phyloP scores from a whole-genome alignment of 306 rosid species.

The Fragaria nilgerrensis region DNA sequence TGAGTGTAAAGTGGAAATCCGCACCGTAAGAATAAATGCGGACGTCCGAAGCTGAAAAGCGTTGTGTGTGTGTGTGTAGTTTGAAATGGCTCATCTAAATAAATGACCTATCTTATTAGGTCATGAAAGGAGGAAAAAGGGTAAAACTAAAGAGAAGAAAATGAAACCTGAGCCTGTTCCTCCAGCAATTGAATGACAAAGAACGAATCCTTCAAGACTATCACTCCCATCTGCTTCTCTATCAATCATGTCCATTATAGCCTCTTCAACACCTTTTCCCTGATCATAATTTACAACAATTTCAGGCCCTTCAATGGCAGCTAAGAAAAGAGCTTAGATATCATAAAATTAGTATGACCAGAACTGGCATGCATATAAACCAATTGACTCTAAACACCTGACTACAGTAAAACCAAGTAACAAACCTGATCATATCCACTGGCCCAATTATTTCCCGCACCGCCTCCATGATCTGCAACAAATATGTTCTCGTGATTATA shows the following conservation, averaged over 20 bases:
- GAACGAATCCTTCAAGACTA: slow-evolving; percentile 99
- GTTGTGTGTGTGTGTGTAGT: too few relatives aligned
- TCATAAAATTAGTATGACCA: not conserved
- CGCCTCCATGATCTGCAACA: slow-evolving; percentile 94
- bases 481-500: slow-evolving; percentile 94
- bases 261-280: slow-evolving; percentile 99
- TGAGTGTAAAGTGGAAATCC: too few relatives aligned
- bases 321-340: not conserved
- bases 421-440: slow-evolving; percentile 96
- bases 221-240: slow-evolving; percentile 99
- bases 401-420: slow-evolving; percentile 7
- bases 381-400: slow-evolving; percentile 1
- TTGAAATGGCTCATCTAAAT: too few relatives aligned
- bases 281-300: slow-evolving; percentile 36
- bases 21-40: too few relatives aligned
- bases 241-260: slow-evolving; percentile 99
- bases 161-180: slow-evolving; percentile 96
- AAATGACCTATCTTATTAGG: not conserved
- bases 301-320: not conserved
- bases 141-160: slow-evolving; percentile 13
- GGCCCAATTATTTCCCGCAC: slow-evolving; percentile 98
- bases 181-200: slow-evolving; percentile 97
- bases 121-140: not conserved
- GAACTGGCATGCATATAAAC: slow-evolving; percentile 3
- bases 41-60: not conserved